Conservation (phyloP, 1,284 basidiomycete genomes). For the Moesziomyces sp. region DNA sequence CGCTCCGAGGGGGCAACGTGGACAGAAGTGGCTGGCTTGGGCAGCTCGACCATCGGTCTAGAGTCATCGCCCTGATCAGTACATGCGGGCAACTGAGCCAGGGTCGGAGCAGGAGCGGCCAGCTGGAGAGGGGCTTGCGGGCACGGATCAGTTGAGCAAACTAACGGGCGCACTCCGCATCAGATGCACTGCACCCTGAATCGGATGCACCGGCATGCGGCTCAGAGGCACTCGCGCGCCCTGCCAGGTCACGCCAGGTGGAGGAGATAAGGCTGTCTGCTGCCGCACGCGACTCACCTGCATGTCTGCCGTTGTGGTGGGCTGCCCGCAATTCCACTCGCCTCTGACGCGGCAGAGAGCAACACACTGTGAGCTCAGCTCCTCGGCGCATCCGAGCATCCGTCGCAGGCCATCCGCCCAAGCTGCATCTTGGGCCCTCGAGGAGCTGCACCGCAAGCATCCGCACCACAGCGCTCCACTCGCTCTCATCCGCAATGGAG, state of each 20-base stretch:
- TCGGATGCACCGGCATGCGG: constrained; percentile 5
- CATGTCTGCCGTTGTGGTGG: too few relatives aligned
- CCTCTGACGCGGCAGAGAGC: neutral
- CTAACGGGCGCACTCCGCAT: neutral
- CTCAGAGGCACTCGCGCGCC: neutral
- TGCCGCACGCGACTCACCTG: neutral
- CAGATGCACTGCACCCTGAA: constrained; percentile 6
- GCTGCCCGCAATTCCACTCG: neutral
- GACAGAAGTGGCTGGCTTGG: neutral
- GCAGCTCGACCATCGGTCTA: neutral
- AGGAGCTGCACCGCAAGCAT: neutral
- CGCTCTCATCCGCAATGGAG: neutral
- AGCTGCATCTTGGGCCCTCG: neutral
- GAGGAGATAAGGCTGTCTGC: neutral
- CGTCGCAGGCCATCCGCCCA: neutral
- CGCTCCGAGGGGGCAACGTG: too few relatives aligned
- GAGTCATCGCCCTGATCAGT: neutral
- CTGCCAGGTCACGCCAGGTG: neutral
- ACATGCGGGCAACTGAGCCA: neutral
- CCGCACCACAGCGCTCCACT: neutral
- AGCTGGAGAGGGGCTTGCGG: neutral
- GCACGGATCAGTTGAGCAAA: constrained; percentile 6
- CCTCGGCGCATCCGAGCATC: constrained; percentile 10
- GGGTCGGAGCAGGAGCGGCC: neutral
- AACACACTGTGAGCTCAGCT: neutral